Conservation (phyloP, 2,329 filamentous ascomycete species). For the Penicillium sp. region DNA sequence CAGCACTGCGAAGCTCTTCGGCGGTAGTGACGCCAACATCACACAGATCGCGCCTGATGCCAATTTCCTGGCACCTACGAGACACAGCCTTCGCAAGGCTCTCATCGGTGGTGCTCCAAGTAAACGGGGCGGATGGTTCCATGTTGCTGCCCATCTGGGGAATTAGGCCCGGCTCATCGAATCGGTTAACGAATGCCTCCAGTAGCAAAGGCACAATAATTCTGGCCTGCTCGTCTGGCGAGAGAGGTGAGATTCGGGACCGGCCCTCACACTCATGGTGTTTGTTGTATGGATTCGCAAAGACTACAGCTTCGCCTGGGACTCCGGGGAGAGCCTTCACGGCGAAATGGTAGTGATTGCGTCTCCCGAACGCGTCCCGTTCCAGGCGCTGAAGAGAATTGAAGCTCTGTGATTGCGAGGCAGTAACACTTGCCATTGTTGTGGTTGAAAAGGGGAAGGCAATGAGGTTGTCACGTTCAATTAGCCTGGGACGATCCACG, state of each 20-base stretch:
- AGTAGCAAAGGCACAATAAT: constrained; percentile 7
- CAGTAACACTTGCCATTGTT: not conserved
- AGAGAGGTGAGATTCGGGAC: not conserved
- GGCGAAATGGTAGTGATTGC: constrained; percentile 9
- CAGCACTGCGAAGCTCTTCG: not conserved
- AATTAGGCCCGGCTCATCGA: not conserved
- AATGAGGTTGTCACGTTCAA: not conserved
- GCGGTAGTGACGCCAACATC: not conserved
- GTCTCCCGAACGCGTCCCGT: not conserved
- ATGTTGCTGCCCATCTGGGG: not conserved
- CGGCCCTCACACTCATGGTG: constrained; percentile 4
- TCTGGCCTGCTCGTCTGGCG: not conserved
- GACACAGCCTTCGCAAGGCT: constrained; percentile 3
- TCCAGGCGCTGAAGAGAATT: constrained; percentile 1
- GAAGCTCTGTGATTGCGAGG: not conserved
- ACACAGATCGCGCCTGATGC: constrained; percentile 2
- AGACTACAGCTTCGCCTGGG: constrained; percentile 1
- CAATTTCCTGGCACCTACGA: not conserved
- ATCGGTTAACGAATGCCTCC: constrained; percentile 7
- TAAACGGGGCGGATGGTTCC: constrained; percentile 3
- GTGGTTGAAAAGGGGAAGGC: not conserved
- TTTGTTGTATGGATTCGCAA: constrained; percentile 6
- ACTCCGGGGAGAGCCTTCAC: not conserved
- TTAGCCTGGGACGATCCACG: not conserved
- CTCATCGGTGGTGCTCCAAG: constrained; percentile 1